Evolutionary conservation across 2,329 filamentous ascomycete species (phyloP), one percentile per base, ranked within the genome.

Genomic region (Phaeosphaeria sp.): DNA sequence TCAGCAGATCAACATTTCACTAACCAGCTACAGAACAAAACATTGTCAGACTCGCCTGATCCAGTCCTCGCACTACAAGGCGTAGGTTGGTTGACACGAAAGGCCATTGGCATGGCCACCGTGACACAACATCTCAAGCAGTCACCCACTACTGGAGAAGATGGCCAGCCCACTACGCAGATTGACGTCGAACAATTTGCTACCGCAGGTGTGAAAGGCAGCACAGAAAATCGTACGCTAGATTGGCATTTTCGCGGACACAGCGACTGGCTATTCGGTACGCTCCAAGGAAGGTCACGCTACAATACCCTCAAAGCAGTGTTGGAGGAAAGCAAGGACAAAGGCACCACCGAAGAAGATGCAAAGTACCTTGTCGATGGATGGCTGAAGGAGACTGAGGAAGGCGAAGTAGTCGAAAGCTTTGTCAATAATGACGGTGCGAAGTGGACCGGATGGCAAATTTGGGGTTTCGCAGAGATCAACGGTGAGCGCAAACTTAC

Each of bases 251-350:
- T 78, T 54, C 88, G 89, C 66, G 84, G 86, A 62, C 91, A 93
- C 81, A 80, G 80, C 22, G 92, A 97, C 81, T 89, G 88, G 82
- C 85, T 96, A 65, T 97, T 96, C 75, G 93, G 93, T 57, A 80
- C 79, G 54, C 84, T 95, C 61, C 80, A 81, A 51, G 91, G 90
- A 56, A 83, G 82, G 59, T 86, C 83, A 44, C 78, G 81, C 46
- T 87, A 83, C 73, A 68, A 56, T n/a, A 74, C 78, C 36, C 63
- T 79, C 10, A 54, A 62, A 11, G 61, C 66, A 15, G 23, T 74
- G 17, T 17, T 62, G 6, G 65, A 68, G 27, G 70, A 71, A 52
- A 60, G 51, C 3, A 65, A 63, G 53, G 66, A 63, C 25, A 65
- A 68, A 49, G 65, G 58, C 17, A 59, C 54, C 4, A 50, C 44